Base-by-base conservation (phyloP, 148 eudicot genomes). In the Camellia japonica region DNA sequence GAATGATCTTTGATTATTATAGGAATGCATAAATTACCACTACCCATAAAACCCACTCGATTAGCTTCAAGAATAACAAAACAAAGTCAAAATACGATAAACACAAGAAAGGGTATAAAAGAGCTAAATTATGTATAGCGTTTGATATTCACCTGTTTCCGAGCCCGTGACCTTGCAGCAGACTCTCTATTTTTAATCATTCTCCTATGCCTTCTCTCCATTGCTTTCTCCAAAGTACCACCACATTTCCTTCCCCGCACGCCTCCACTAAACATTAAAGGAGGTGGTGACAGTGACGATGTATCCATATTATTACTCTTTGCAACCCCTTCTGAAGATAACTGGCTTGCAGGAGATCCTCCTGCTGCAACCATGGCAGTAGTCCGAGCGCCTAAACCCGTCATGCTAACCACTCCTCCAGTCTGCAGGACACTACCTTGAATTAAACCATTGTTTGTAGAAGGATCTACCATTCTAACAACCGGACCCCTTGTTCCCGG, bases 121-220 rank as follows among this genome's bases (percentile, higher is more conserved):
- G 44, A 16, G 13, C 23, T 38, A 80, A 23, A 78, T 52, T 11
- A 23, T 9, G 8, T 46, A 72, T 18, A 71, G 42, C 23, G 43
- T 16, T 42, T 41, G 15, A 70, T 11, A 56, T 20, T 69, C 55
- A 87, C 91, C 90, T 89, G 91, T 74, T 89, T 89, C 67, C 91
- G 84, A 63, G 91, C 88, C 47, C 91, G 79, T 80, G 91, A 89
- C 44, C 91, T 81, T 20, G 91, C 89, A 80, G 91, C 91, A 38
- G 91, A 89, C 79, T 89, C 91, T 65, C 91, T 78, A 80, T 89
- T 89, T 64, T 89, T 89, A 47, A 89, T 87, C 91, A 89, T 89
- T 74, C 91, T 87, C 85, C 75, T 85, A 49, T 83, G 84, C 80
- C 90, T 78, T 78, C 91, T 83, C 86, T 87, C 90, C 80, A 78